These are phyloP conservation scores for Penicillium sp. DNA, from an alignment of 2,329 filamentous ascomycete genomes.

Conservation along the genomic window DNA sequence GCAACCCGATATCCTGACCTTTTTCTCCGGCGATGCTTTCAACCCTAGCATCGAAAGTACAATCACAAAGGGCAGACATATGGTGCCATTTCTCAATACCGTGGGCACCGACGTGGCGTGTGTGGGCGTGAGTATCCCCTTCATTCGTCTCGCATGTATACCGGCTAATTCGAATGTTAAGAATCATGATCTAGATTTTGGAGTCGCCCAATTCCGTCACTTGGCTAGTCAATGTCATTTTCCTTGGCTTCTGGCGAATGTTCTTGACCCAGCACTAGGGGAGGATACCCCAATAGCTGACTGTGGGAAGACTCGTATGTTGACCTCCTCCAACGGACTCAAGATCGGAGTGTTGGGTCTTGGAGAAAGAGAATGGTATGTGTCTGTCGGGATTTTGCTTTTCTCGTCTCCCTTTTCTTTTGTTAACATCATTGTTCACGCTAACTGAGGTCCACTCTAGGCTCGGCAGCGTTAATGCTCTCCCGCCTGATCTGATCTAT, in stretches of 20 bases:
- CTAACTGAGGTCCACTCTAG: slow-evolving; percentile 23
- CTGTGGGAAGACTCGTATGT: slow-evolving; percentile 68
- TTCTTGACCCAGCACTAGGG: slow-evolving; percentile 77
- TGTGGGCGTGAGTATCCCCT: slow-evolving; percentile 62
- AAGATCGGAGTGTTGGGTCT: slow-evolving; percentile 83
- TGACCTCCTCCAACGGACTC: slow-evolving; percentile 76
- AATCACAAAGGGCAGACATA: slow-evolving; percentile 85
- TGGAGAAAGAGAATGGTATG: slow-evolving; percentile 75
- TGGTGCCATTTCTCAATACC: slow-evolving; percentile 78
- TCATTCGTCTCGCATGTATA: slow-evolving; percentile 1
- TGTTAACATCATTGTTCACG: background rate
- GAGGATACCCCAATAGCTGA: slow-evolving; percentile 70
- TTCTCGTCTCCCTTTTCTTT: background rate
- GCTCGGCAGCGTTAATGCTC: slow-evolving; percentile 80
- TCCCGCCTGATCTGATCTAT: slow-evolving; percentile 79
- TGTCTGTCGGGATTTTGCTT: background rate
- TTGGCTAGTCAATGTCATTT: slow-evolving; percentile 72
- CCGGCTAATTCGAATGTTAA: slow-evolving; percentile 34
- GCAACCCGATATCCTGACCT: slow-evolving; percentile 65
- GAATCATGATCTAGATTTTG: slow-evolving; percentile 93
- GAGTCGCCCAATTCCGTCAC: slow-evolving; percentile 72
- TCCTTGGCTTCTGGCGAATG: slow-evolving; percentile 86
- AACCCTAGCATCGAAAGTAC: slow-evolving; percentile 86
- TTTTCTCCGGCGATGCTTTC: slow-evolving; percentile 91
- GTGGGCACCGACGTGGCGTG: slow-evolving; percentile 77